Percentiles rank a stretch among this genome's conserved stretches.
Conservation (phyloP, 1,139 yeast species). For the Candida pseudoviswanathii region DNA sequence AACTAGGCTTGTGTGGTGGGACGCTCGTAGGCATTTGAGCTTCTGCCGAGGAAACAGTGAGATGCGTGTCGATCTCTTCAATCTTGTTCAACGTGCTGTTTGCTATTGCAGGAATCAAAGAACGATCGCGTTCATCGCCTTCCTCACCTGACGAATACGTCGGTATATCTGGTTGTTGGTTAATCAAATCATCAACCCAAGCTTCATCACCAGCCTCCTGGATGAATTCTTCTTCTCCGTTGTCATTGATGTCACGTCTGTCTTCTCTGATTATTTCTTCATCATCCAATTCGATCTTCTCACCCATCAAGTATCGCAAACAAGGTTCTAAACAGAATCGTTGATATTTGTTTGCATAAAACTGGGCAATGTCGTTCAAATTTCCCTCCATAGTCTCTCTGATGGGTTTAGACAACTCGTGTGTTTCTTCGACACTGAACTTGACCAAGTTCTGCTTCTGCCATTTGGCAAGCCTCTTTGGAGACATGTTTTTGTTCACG, state of each 20-base stretch:
- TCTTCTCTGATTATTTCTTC: slow-evolving; percentile 26
- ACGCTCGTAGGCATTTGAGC: not conserved
- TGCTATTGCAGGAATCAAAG: slow-evolving; percentile 25
- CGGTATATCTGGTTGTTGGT: slow-evolving; percentile 35
- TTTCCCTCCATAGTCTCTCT: slow-evolving; percentile 52
- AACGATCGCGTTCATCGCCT: slow-evolving; percentile 21
- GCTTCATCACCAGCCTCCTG: slow-evolving; percentile 45
- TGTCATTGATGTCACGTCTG: slow-evolving; percentile 23
- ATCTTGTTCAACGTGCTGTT: slow-evolving; percentile 14
- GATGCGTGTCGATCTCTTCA: too few species aligned
- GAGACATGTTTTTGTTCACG: slow-evolving; percentile 14
- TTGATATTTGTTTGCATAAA: slow-evolving; percentile 55
- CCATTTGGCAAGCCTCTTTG: slow-evolving; percentile 23
- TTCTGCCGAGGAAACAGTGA: too few species aligned
- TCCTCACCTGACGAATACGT: slow-evolving; percentile 33
- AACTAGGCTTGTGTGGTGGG: slow-evolving; percentile 3
- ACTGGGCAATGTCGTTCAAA: slow-evolving; percentile 57
- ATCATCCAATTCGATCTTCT: slow-evolving; percentile 57
- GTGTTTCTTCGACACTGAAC: slow-evolving; percentile 79
- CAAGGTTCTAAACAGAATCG: slow-evolving; percentile 81
- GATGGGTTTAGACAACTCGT: slow-evolving; percentile 55
- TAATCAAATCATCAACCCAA: slow-evolving; percentile 48
- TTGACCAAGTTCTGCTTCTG: slow-evolving; percentile 29
- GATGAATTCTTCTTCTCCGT: slow-evolving; percentile 21
- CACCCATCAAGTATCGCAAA: slow-evolving; percentile 79